A percentile compares a stretch with the other conserved stretches of the same genome.
Conservation (phyloP, 257 asterid species). For the Knoxia roxburghii region DNA sequence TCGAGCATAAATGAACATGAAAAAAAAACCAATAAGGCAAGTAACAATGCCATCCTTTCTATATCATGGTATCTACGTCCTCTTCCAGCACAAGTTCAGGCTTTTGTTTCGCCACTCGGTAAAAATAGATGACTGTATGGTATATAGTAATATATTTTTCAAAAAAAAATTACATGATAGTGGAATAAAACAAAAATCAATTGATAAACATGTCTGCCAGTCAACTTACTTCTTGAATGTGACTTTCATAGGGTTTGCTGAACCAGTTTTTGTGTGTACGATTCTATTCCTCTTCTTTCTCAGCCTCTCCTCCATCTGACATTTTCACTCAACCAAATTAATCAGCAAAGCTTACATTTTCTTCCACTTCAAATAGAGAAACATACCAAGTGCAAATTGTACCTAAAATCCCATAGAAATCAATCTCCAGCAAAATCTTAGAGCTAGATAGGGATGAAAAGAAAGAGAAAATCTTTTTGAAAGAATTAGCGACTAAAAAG, state of each 20-base stretch:
- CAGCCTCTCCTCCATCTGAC: slow-evolving; percentile 89
- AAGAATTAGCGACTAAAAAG: neutral
- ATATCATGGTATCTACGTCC: neutral
- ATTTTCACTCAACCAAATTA: slow-evolving; percentile 9
- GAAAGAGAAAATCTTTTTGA: neutral
- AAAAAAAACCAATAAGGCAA: neutral
- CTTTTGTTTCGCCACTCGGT: too few relatives aligned
- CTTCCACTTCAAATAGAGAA: neutral
- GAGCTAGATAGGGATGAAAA: neutral
- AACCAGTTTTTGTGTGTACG: slow-evolving; percentile 79
- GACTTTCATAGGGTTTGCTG: slow-evolving; percentile 63
- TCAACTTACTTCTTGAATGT: slow-evolving; percentile 68
- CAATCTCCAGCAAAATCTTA: neutral
- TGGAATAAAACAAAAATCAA: neutral
- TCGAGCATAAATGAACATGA: neutral
- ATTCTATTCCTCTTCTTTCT: slow-evolving; percentile 84
- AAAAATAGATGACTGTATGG: too few relatives aligned
- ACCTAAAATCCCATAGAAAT: neutral
- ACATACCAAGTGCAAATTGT: neutral
- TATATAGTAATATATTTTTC: neutral
- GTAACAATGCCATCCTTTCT: too few relatives aligned
- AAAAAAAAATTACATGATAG: neutral
- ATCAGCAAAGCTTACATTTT: neutral
- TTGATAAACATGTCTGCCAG: slow-evolving; percentile 3
- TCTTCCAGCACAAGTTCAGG: neutral